Conservation (phyloP, 495 filamentous ascomycete genomes). For the Filosporella fistucella region DNA sequence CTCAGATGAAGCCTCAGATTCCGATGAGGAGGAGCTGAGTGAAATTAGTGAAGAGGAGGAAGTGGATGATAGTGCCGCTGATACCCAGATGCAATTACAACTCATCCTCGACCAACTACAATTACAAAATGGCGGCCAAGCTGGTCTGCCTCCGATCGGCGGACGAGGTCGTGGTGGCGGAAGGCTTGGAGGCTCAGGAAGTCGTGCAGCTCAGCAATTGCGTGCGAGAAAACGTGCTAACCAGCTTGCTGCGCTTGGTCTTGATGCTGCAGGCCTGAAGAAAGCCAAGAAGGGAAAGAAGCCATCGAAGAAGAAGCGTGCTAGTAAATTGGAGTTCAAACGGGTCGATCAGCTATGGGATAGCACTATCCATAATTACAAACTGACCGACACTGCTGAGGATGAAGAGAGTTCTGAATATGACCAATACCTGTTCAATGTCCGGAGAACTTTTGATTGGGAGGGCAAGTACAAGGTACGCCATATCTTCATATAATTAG, state of each 20-base stretch:
- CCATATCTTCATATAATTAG: neutral
- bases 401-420: slow-evolving; percentile 69
- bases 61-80: slow-evolving; percentile 1
- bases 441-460: slow-evolving; percentile 81
- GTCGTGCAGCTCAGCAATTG: slow-evolving; percentile 1
- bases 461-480: slow-evolving; percentile 70
- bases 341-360: slow-evolving; percentile 85
- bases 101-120: slow-evolving; percentile 24
- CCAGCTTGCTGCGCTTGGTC: slow-evolving; percentile 17
- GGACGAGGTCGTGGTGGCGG: slow-evolving; percentile 1
- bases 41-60: slow-evolving; percentile 14
- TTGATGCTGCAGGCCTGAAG: slow-evolving; percentile 21
- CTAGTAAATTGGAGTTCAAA: slow-evolving; percentile 73
- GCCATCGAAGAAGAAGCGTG: slow-evolving; percentile 39
- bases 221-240: slow-evolving; percentile 15
- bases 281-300: slow-evolving; percentile 26
- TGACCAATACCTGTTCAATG: slow-evolving; percentile 82
- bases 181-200: slow-evolving; percentile 16
- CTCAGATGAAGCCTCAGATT: slow-evolving; percentile 29
- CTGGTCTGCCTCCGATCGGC: slow-evolving; percentile 1
- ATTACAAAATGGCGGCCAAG: slow-evolving; percentile 20
- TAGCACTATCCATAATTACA: slow-evolving; percentile 75
- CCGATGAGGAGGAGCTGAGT: slow-evolving; percentile 9
- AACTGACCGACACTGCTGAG: slow-evolving; percentile 75
- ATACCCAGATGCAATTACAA: slow-evolving; percentile 17